Percentiles rank a stretch among this genome's conserved stretches.
Evolutionary conservation across 1,284 basidiomycete genomes (phyloP).

Genomic region (Austroboletus novae-zelandiae): DNA sequence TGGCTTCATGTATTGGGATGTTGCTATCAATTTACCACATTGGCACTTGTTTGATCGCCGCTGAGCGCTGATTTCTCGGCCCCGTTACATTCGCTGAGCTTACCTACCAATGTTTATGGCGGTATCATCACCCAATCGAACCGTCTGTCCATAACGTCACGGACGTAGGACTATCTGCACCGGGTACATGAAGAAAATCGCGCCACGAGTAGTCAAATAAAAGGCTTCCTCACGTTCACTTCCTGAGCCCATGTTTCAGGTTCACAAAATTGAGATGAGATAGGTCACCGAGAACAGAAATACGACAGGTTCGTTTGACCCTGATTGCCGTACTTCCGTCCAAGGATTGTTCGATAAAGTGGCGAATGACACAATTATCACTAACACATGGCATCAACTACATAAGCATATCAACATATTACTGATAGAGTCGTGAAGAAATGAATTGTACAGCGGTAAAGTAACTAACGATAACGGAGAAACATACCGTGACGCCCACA

Average conservation of each 20-base stretch:
- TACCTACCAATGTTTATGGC: too few species aligned
- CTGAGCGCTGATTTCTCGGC: background rate
- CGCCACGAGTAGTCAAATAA: background rate
- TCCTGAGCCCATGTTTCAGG: background rate
- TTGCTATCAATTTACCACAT: background rate
- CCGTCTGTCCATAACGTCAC: too few species aligned
- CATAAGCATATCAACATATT: background rate
- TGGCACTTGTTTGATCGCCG: background rate
- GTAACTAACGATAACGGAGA: too few species aligned
- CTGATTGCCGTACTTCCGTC: background rate
- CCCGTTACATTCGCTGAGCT: background rate
- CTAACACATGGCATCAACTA: background rate
- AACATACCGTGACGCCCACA: too few species aligned
- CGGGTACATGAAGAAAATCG: too few species aligned
- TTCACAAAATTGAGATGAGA: background rate
- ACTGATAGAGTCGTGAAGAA: background rate
- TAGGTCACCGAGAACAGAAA: background rate
- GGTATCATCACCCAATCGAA: too few species aligned
- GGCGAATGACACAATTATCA: background rate
- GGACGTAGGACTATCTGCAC: too few species aligned
- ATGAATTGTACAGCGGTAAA: background rate
- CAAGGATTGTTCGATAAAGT: background rate
- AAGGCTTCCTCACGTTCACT: background rate
- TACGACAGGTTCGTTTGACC: background rate
- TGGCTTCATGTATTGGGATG: background rate